Base-by-base conservation (phyloP, 345 rosid genomes). In the Populus euphratica region DNA sequence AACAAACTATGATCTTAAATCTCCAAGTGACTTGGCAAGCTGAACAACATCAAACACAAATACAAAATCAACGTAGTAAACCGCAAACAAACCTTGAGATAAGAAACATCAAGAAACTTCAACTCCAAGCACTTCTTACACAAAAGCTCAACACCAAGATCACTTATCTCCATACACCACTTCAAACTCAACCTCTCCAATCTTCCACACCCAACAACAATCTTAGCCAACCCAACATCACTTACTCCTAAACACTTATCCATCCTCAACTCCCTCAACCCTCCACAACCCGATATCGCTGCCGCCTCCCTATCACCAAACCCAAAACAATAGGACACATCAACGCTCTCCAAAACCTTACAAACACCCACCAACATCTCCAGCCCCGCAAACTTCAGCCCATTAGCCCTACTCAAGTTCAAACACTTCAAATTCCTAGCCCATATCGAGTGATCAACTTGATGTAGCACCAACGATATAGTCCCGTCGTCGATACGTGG, bases 101-200 rank as follows among this genome's bases (percentile, higher is more conserved):
- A 92, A 16, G 99, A 95, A 68, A 93, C 73, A 74, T 95, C 97
- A 56, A 93, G 94, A 76, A 79, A 80, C 78, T 79, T 95, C 88
- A 95, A 85, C 11, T 69, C 83, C 12, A 50, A 21, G 72, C 96
- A 90, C 76, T 93, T 95, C 83, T 90, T 92, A 83, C 94, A 91
- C 86, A 95, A 84, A 73, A 95, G 93, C 84, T 93, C 94, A 68
- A 95, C 81, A 56, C 94, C 96, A 17, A 93, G 76, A 85, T 93
- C 96, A 44, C 91, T 84, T 69, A 93, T 91, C 91, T 95, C 92
- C 92, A 93, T 81, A 76, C 99, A 95, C 99, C 99, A 95, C 77
- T 91, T 95, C 90, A 95, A 84, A 84, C 99, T 92, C 74, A 93
- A 70, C 82, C 79, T 91, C 81, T 90, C 92, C 76, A 95, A 80